Evolutionary conservation across 2,329 filamentous ascomycete genomes (phyloP).

Genomic region (Sphaerulina vaccinii): DNA sequence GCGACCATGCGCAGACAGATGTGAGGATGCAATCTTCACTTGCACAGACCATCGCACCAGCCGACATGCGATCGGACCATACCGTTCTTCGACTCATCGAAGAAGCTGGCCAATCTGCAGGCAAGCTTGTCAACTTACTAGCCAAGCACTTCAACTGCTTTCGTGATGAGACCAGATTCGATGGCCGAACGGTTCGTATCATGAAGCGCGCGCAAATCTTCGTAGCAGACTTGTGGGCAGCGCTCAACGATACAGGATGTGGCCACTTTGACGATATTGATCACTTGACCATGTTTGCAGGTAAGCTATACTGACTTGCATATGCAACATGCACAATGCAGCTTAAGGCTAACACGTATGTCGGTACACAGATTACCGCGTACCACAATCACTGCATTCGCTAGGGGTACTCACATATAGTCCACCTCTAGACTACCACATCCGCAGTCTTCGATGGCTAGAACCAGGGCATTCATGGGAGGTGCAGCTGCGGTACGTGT

Average conservation of each 20-base stretch:
- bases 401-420: conserved; percentile 83
- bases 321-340: background rate
- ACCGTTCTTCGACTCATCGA: conserved; percentile 71
- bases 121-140: conserved; percentile 79
- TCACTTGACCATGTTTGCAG: conserved; percentile 95
- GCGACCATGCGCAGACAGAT: background rate
- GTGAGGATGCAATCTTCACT: background rate
- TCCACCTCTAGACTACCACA: conserved; percentile 70
- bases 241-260: conserved; percentile 77
- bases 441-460: conserved; percentile 64
- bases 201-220: conserved; percentile 95
- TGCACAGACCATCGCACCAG: background rate
- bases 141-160: conserved; percentile 83
- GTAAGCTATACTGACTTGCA: conserved; percentile 33
- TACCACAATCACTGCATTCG: conserved; percentile 86
- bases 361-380: conserved; percentile 70
- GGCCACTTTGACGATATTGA: conserved; percentile 87
- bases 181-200: conserved; percentile 73
- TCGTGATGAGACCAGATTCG: conserved; percentile 73
- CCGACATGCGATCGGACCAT: conserved; percentile 23
- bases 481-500: conserved; percentile 66
- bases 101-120: conserved; percentile 74
- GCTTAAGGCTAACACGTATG: conserved; percentile 14
- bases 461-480: conserved; percentile 76
- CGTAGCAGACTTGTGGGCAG: conserved; percentile 94